phyloP scores from a whole-genome alignment of 1,139 yeast genomes.

The Candida tunisiensis region DNA sequence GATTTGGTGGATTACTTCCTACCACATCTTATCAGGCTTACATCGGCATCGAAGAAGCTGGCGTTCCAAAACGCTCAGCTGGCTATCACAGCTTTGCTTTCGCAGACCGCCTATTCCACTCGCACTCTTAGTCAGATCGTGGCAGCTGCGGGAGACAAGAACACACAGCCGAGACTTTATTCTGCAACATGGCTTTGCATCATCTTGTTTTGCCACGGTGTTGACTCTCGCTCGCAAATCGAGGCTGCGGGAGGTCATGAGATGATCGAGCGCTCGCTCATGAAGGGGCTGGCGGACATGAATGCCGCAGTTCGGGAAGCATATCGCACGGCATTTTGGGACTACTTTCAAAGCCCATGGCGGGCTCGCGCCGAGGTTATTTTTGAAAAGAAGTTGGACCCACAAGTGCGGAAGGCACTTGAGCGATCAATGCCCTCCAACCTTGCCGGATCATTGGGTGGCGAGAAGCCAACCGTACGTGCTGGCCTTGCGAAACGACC shows the following conservation, averaged over 20 bases:
- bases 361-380: slow-evolving; percentile 26
- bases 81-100: slow-evolving; percentile 43
- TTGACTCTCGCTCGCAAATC: slow-evolving; percentile 5
- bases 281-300: slow-evolving; percentile 59
- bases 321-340: slow-evolving; percentile 66
- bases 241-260: slow-evolving; percentile 24
- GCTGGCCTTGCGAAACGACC: slow-evolving; percentile 4
- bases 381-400: slow-evolving; percentile 22
- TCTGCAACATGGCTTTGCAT: slow-evolving; percentile 60
- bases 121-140: slow-evolving; percentile 37
- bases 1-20: slow-evolving; percentile 44
- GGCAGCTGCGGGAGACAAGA: slow-evolving; percentile 46
- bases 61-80: slow-evolving; percentile 62
- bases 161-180: slow-evolving; percentile 49
- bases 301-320: slow-evolving; percentile 66
- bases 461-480: too few species aligned
- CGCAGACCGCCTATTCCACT: slow-evolving; percentile 36
- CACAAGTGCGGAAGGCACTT: slow-evolving; percentile 36
- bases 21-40: slow-evolving; percentile 39
- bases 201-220: slow-evolving; percentile 22
- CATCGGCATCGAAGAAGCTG: slow-evolving; percentile 66
- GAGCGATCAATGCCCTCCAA: slow-evolving; percentile 28
- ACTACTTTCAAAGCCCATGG: slow-evolving; percentile 32
- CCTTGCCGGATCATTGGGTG: slow-evolving; percentile 18
- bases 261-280: slow-evolving; percentile 32